Evolutionary conservation across 2,329 filamentous ascomycete genomes (phyloP), one percentile per base, ranked within the genome.

Genomic region (Aspergillus brunneoviolaceus): DNA sequence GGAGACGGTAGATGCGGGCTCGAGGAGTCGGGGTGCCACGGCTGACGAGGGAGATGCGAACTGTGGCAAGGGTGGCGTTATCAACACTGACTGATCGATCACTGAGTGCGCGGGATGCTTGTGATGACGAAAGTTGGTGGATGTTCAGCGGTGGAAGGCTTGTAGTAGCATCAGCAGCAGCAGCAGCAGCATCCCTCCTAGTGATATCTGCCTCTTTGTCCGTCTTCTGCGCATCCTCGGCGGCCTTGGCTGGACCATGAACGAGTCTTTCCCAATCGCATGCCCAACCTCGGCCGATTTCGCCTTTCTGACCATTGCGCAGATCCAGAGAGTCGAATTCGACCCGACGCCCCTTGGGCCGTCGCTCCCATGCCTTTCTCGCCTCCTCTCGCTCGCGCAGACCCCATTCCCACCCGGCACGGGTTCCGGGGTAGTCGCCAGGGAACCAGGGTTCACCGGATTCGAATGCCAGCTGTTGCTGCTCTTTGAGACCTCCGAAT

Each of bases 1-100:
- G 91, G 16, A 98, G 85, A 14, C 91, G 88, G 76, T 98, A 99
- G 65, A 98, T 87, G 39, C 95, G 86, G 4, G 94, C 91, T 72
- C 89, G 90, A 3, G 86, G 79, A 0, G 78, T 81, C 3, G 88
- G 90, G 1, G 89, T 84, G 27, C 95, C 94, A 58, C 91, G 87
- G 45, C 83, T 81, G 9, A 89, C 72, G 50, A 95, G 81, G 0
- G 80, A 86, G 57, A 98, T 80, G 53, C 84, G 85, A 50, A 93
- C 83, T 0, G 86, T 89, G 55, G 88, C 77, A 2, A 87, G 70
- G 2, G 75, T 71, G 27, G 72, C 69, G 60, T 63, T 66, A 21
- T 64, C 49, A 42, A 72, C 61, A 6, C 67, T 68, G 33, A 55
- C 12, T 50, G 66, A 67, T 12, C 59, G 68, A 52, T 67, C 69